Evolutionary conservation across 139 green algal genomes (phyloP).

Genomic region (Volvox africanus): DNA sequence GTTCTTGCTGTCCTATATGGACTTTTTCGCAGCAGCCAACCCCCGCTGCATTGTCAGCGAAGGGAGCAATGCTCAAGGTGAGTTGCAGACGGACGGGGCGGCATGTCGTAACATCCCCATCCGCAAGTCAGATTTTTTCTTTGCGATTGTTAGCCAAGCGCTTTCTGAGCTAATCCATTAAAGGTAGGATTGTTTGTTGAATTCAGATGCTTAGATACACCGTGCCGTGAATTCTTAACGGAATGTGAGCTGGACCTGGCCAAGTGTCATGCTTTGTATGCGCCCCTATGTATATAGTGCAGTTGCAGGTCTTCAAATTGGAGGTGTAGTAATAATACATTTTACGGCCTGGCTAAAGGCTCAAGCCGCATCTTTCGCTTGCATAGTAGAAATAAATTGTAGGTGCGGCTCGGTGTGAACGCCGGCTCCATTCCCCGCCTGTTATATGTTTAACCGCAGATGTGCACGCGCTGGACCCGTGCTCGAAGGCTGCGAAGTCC

Average conservation of each 20-base stretch:
- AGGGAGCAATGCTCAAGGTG: background rate
- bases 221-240: background rate
- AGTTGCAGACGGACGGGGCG: background rate
- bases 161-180: no score
- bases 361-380: background rate
- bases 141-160: background rate
- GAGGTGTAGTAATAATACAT: background rate
- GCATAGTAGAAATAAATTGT: no score
- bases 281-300: background rate
- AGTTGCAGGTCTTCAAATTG: background rate
- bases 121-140: background rate
- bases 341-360: background rate
- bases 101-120: background rate
- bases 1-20: slow-evolving; percentile 89
- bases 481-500: background rate
- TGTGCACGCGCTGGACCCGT: background rate
- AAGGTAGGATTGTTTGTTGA: background rate
- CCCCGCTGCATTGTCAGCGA: background rate
- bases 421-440: background rate
- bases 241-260: no score
- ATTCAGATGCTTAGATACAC: background rate
- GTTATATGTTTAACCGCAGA: slow-evolving; percentile 26
- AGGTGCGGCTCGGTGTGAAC: background rate
- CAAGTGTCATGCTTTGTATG: background rate
- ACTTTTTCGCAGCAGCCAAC: slow-evolving; percentile 78